Evolutionary conservation across 129 eudicot species (phyloP).

Genomic region (Mikania micrantha): DNA sequence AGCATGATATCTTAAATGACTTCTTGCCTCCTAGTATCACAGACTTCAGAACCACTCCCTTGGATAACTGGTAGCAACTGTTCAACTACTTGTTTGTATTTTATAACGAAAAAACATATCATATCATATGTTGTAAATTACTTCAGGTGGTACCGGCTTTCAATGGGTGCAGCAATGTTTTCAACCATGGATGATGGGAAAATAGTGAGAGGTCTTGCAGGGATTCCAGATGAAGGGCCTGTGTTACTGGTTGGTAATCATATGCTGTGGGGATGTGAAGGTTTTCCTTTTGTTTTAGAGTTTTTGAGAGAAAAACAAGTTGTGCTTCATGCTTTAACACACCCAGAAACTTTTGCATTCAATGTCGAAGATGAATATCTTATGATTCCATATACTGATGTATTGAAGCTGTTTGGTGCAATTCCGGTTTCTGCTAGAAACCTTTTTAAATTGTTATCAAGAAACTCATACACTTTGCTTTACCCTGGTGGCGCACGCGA

Average conservation of each 20-base stretch:
- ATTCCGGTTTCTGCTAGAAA: constrained; percentile 32
- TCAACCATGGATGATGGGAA: constrained; percentile 70
- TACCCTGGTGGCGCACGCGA: constrained; percentile 32
- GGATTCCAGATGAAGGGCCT: constrained; percentile 82
- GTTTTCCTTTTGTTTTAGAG: constrained; percentile 33
- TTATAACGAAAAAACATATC: too few relatives aligned
- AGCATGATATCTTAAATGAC: constrained; percentile 56
- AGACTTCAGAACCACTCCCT: constrained; percentile 46
- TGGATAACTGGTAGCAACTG: constrained; percentile 29
- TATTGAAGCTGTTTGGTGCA: constrained; percentile 20
- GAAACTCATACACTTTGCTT: constrained; percentile 24
- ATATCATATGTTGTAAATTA: background rate
- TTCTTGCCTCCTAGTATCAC: constrained; percentile 76
- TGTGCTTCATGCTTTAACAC: constrained; percentile 28
- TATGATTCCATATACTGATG: constrained; percentile 16
- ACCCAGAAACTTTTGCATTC: constrained; percentile 18
- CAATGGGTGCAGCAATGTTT: constrained; percentile 51
- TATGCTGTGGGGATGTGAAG: constrained; percentile 72
- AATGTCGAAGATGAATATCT: constrained; percentile 13
- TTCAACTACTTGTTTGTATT: background rate
- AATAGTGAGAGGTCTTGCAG: constrained; percentile 71
- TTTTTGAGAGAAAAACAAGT: constrained; percentile 53
- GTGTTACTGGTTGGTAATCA: constrained; percentile 85
- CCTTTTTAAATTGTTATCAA: constrained; percentile 17
- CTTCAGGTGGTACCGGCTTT: constrained; percentile 42